Evolutionary conservation across 2,329 filamentous ascomycete species (phyloP).

Genomic region (Bisporella sp.): DNA sequence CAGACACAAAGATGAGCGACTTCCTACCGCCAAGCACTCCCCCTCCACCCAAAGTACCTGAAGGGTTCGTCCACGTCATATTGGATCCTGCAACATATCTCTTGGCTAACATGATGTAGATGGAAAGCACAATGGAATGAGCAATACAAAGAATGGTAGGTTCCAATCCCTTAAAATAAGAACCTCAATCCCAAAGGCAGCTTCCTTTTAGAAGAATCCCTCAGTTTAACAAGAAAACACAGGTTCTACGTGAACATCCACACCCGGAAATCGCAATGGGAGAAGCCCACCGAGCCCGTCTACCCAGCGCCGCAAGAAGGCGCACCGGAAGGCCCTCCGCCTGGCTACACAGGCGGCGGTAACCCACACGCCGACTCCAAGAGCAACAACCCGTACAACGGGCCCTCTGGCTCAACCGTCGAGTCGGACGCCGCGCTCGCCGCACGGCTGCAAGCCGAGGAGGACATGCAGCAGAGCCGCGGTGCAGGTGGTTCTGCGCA

Average conservation of each 20-base stretch:
- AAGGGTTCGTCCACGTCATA: slow-evolving; percentile 54
- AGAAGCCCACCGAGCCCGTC: slow-evolving; percentile 66
- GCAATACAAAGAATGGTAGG: slow-evolving; percentile 78
- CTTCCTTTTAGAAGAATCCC: background rate
- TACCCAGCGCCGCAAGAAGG: slow-evolving; percentile 48
- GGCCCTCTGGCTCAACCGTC: slow-evolving; percentile 1
- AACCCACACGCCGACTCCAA: slow-evolving; percentile 43
- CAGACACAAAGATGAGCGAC: slow-evolving; percentile 17
- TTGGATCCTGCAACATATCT: background rate
- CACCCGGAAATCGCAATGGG: slow-evolving; percentile 89
- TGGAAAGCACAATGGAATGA: slow-evolving; percentile 72
- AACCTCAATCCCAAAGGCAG: too few relatives aligned
- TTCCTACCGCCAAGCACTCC: slow-evolving; percentile 25
- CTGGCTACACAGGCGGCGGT: slow-evolving; percentile 38
- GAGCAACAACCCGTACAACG: slow-evolving; percentile 38
- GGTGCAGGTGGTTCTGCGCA: background rate
- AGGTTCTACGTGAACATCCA: slow-evolving; percentile 89
- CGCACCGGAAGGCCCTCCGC: slow-evolving; percentile 54
- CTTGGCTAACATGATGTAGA: background rate
- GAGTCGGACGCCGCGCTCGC: slow-evolving; percentile 70
- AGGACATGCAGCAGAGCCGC: slow-evolving; percentile 53
- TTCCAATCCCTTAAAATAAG: background rate
- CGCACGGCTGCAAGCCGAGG: slow-evolving; percentile 74
- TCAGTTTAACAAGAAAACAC: slow-evolving; percentile 7
- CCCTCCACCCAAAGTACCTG: slow-evolving; percentile 51